A percentile compares a stretch with the other conserved stretches of the same genome.
phyloP scores from a whole-genome alignment of 305 asterid species.

The Solanum aculeatissimum region DNA sequence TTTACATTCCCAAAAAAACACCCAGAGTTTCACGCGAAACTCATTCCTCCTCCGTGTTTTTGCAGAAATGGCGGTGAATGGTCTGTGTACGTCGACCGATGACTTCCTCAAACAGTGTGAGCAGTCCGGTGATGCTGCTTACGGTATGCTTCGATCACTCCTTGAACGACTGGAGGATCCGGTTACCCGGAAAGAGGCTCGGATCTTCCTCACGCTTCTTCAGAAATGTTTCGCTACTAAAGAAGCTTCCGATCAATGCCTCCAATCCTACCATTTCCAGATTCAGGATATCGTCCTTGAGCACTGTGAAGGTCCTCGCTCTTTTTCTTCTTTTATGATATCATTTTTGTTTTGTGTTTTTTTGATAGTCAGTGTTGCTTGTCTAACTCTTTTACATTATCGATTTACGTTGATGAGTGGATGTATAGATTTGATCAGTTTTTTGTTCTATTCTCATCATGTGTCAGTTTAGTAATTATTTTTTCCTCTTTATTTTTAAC shows the following conservation, averaged over 20 bases:
- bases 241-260: slow-evolving; percentile 56
- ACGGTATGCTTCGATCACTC: slow-evolving; percentile 72
- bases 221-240: slow-evolving; percentile 47
- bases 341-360: not conserved
- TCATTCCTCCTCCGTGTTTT: not conserved
- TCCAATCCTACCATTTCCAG: slow-evolving; percentile 66
- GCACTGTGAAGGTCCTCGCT: slow-evolving; percentile 54
- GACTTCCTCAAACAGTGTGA: slow-evolving; percentile 62
- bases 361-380: not conserved
- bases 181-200: slow-evolving; percentile 59
- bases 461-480: not conserved
- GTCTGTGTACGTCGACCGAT: slow-evolving; percentile 32
- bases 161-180: slow-evolving; percentile 86
- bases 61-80: slow-evolving; percentile 7
- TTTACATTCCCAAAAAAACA: not conserved
- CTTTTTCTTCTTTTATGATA: not conserved
- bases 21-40: not conserved
- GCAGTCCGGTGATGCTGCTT: slow-evolving; percentile 83
- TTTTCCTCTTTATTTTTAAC: not conserved
- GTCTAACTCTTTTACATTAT: not conserved
- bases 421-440: not conserved
- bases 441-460: not conserved
- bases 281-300: slow-evolving; percentile 71
- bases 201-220: slow-evolving; percentile 76
- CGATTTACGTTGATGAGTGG: not conserved